Evolutionary conservation across 768 basidiomycete species (phyloP), one percentile per base, ranked within the genome.

Genomic region (Hygrocybe punicea): DNA sequence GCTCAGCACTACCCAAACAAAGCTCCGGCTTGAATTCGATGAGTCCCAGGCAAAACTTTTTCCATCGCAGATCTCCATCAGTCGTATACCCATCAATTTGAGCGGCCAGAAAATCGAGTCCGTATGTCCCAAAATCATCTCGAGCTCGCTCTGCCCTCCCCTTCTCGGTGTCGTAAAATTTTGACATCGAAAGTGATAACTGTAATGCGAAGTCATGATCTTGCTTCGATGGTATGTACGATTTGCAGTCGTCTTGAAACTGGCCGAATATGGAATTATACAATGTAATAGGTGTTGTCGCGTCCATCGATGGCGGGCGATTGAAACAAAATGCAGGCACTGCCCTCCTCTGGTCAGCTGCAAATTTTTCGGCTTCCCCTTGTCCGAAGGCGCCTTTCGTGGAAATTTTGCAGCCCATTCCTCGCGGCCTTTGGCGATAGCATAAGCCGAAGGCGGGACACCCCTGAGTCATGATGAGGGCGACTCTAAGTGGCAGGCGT

Each of bases 231-330:
- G 63, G 63, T 40, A 55, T 23, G 48, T 56, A 51, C 39, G 61
- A 62, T 39, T 65, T 46, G 55, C 63, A 63, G 55, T 69, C 65
- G 24, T 69, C 66, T 24, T 63, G 17, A 56, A 67, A 70, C 49
- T 66, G 52, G 51, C 61, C 62, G 46, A 71, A 69, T 8, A 65
- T 60, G 46, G 64, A 59, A 60, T 72, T 60, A 23, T 13, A 36
- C 24, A 51, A 23, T 7, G 49, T 36, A 4, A 51, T 36, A 36
- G 49, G 49, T 14, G 19, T 48, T 19, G 46, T 48, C 46, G 46
- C 46, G 23, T 14, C 19, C 14, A 21, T 21, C 19, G 24, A 21
- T 4, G n/a, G 24, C 19, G 24, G 46, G 46, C 46, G 24, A 25
- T 48, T 48, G 24, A 21, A 48, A 25, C 24, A 14, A 21, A 48